Base-by-base conservation (phyloP, 495 filamentous ascomycete genomes). In the Penicillium coprophilum region DNA sequence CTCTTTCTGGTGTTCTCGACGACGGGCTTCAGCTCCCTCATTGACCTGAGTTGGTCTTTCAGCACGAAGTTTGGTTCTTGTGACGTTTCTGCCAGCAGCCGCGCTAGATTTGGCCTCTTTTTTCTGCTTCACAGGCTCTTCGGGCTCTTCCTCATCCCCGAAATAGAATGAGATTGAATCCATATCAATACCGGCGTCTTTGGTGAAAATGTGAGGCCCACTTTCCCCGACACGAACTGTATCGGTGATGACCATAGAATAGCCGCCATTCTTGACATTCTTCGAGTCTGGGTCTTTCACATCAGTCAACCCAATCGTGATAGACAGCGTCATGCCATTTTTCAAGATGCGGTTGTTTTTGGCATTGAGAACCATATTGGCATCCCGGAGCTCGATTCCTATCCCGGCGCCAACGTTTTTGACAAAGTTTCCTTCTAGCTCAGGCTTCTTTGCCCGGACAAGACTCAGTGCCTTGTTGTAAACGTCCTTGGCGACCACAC, bases 141-240 rank as follows among this genome's bases (percentile, higher is more conserved):
- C 77, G 19, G 82, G 78, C 59, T 87, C 85, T 61, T 92, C 89
- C 49, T 92, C 90, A 62, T 93, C 91, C 65, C 95, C 94, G 75
- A 98, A 98, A 75, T 96, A 97, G 76, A 98, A 98, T 0, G 92
- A 94, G 2, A 90, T 89, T 1, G 91, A 89, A 62, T 96, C 93
- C 59, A 92, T 83, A 63, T 97, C 93, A 32, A 87, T 85, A 8
- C 93, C 85, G 5, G 92, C 92, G 62, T 94, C 91, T 52, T 89
- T 92, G 32, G 95, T 99, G 73, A 97, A 97, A 27, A 96, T 85
- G 46, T 77, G 75, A 7, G 90, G 83, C 7, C 92, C 90, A 53
- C 69, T 78, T n/a, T 82, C 70, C 4, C 86, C 86, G 38, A 96
- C 90, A 61, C 93, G 91, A 31, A 99, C 86, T 6, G 94, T 99